These are phyloP conservation scores for Inosperma sp. DNA, from an alignment of 768 basidiomycete genomes.

Conservation along the genomic window DNA sequence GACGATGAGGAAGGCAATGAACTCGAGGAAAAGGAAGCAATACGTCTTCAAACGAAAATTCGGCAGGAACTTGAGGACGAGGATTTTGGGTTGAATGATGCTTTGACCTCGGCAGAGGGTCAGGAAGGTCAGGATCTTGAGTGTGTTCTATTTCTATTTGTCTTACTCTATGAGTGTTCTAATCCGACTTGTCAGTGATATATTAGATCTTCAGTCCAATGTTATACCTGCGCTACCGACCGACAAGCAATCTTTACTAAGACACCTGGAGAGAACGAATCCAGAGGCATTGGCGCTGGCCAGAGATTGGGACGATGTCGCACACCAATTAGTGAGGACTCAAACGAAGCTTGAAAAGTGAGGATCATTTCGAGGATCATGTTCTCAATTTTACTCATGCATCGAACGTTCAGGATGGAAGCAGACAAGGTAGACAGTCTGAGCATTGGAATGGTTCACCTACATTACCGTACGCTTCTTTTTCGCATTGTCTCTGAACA, in stretches of 20 bases:
- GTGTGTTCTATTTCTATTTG: slow-evolving; percentile 25
- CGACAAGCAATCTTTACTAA: slow-evolving; percentile 57
- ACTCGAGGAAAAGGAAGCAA: slow-evolving; percentile 85
- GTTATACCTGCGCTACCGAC: slow-evolving; percentile 38
- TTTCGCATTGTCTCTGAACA: not conserved
- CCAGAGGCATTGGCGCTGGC: slow-evolving; percentile 79
- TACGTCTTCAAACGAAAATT: slow-evolving; percentile 68
- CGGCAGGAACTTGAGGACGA: slow-evolving; percentile 67
- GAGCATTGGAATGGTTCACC: slow-evolving; percentile 66
- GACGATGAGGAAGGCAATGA: slow-evolving; percentile 88
- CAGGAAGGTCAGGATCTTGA: slow-evolving; percentile 28
- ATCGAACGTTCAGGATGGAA: slow-evolving; percentile 40
- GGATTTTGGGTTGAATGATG: slow-evolving; percentile 80
- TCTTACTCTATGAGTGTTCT: slow-evolving; percentile 3
- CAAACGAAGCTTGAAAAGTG: slow-evolving; percentile 54
- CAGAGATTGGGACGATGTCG: slow-evolving; percentile 78
- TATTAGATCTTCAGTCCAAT: slow-evolving; percentile 35
- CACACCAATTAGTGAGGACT: slow-evolving; percentile 45
- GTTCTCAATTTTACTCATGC: too few species aligned
- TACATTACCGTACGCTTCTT: slow-evolving; percentile 69
- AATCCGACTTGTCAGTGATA: slow-evolving; percentile 25
- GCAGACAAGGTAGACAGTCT: slow-evolving; percentile 46
- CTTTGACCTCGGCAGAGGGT: slow-evolving; percentile 30
- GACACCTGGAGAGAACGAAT: slow-evolving; percentile 66
- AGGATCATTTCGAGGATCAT: slow-evolving; percentile 22